phyloP scores from a whole-genome alignment of 192 early-diverging fungal species.

The Coemansia sp. region DNA sequence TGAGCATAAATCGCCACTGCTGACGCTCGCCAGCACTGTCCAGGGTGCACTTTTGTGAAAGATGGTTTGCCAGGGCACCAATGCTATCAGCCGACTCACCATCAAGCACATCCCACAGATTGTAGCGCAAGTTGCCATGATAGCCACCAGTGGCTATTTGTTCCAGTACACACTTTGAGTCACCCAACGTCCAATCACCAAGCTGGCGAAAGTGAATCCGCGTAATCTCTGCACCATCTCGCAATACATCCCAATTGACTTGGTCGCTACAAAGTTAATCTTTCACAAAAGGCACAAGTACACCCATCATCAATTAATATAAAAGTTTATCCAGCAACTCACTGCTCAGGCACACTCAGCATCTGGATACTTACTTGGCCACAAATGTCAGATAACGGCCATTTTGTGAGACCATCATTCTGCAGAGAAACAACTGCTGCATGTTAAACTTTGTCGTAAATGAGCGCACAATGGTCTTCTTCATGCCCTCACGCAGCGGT shows the following conservation, averaged over 20 bases:
- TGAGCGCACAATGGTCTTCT: constrained; percentile 32
- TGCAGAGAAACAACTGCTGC: constrained; percentile 28
- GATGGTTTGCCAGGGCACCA: constrained; percentile 4
- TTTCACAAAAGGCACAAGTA: constrained; percentile 6
- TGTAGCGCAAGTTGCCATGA: constrained; percentile 26
- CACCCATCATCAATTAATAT: not conserved
- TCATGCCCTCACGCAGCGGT: constrained; percentile 22
- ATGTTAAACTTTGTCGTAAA: constrained; percentile 54
- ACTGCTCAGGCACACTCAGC: not conserved
- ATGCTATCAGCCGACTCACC: constrained; percentile 6
- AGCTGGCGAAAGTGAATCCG: constrained; percentile 45
- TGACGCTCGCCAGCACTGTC: constrained; percentile 11
- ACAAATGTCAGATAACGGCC: constrained; percentile 36
- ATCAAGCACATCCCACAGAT: constrained; percentile 33
- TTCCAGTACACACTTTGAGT: constrained; percentile 8
- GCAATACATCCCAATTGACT: constrained; percentile 24
- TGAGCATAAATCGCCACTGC: constrained; percentile 29
- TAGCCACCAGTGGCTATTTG: constrained; percentile 13
- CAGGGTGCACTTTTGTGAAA: constrained; percentile 13
- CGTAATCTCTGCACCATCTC: constrained; percentile 26
- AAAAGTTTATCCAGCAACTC: not conserved
- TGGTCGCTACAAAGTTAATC: constrained; percentile 24
- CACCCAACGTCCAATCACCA: constrained; percentile 25
- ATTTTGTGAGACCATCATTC: constrained; percentile 30
- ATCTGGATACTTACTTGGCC: constrained; percentile 15